phyloP scores from a whole-genome alignment of 2,329 filamentous ascomycete genomes.

The Colletotrichum coccodes region DNA sequence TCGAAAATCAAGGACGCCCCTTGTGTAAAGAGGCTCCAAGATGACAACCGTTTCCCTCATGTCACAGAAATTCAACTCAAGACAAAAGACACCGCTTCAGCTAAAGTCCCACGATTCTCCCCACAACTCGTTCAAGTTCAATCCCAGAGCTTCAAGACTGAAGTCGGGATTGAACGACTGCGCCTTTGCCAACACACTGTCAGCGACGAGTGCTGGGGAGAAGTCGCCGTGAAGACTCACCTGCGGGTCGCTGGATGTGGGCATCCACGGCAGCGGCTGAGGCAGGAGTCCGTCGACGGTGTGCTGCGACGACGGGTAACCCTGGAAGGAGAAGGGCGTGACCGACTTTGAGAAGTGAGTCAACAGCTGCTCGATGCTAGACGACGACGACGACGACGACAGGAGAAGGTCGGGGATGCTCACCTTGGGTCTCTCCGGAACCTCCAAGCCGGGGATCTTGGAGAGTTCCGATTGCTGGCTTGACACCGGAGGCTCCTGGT shows the following conservation, averaged over 20 bases:
- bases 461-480: constrained; percentile 41
- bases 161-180: constrained; percentile 60
- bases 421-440: constrained; percentile 53
- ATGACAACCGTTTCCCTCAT: background rate
- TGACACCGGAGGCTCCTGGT: constrained; percentile 58
- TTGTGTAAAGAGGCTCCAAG: background rate
- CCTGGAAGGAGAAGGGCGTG: constrained; percentile 51
- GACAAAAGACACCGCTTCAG: constrained; percentile 34
- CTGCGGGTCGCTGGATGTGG: constrained; percentile 40
- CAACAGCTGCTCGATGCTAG: background rate
- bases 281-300: constrained; percentile 35
- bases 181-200: constrained; percentile 39
- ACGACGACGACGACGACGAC: background rate
- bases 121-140: constrained; percentile 67
- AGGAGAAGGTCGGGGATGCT: constrained; percentile 12
- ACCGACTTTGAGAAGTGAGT: constrained; percentile 46
- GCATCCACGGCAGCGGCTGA: constrained; percentile 45
- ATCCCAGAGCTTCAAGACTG: constrained; percentile 62
- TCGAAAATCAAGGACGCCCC: background rate
- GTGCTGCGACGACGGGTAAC: constrained; percentile 30
- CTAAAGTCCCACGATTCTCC: constrained; percentile 59
- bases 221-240: constrained; percentile 33
- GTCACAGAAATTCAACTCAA: background rate
- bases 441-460: constrained; percentile 42
- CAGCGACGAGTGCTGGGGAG: constrained; percentile 32